Evolutionary conservation across 495 filamentous ascomycete genomes (phyloP), one percentile per base, ranked within the genome.

Genomic region (Aspergillus ostianus): DNA sequence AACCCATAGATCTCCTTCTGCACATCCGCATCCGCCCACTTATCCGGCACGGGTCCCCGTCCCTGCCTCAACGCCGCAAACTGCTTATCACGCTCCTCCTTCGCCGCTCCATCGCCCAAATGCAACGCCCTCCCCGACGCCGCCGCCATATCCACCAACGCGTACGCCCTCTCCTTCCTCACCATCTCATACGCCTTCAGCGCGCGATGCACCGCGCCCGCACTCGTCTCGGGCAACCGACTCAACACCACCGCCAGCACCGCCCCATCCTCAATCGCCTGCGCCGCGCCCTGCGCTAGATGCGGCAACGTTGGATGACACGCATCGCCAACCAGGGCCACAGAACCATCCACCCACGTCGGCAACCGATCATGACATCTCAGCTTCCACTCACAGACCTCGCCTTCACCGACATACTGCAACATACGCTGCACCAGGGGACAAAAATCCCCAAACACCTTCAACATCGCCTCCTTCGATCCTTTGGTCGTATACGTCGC

Each of bases 321-420:
- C 4, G 90, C 87, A 69, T 93, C 90, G 47, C 90, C 90, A 18
- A 93, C 73, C 3, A 93, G 83, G 19, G 88, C 88, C n/a, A 84
- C 82, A 49, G 68, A 76, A 4, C 85, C 84, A 57, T 84, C 77
- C 3, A 89, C 77, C 90, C 90, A 92, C 21, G 82, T 90, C 0
- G 84, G 82, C 21, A 93, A 76, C 0, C 85, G 84, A 50, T 82
- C 81, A 73, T 92, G 87, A 2, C 85, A 82, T 47, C 89, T 84
- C 45, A 93, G 77, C 70, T 89, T 87, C 90, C 89, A 93, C 73
- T 91, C 87, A 70, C 87, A 89, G 26, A 93, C 88, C 62, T 90
- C 87, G 44, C 86, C 88, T 45, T 92, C 90, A 2, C 88, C 89
- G 8, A 92, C 89, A n/a, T 90, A 80, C 68, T 88, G 76, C 30